phyloP scores from a whole-genome alignment of 306 rosid species.

The Potentilla sterilis region DNA sequence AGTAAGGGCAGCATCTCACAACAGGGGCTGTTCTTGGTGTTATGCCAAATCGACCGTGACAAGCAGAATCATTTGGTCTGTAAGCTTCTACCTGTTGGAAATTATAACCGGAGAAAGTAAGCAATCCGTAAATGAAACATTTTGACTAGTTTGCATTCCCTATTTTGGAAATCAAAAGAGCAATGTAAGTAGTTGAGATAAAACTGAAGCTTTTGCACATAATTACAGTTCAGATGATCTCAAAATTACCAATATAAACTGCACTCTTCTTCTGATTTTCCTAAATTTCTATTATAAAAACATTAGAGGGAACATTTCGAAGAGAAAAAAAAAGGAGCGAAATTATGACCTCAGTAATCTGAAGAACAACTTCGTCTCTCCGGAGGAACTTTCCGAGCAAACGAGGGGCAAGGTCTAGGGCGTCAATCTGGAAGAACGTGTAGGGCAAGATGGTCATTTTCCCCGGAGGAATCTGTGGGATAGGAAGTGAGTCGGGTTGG shows the following conservation, averaged over 20 bases:
- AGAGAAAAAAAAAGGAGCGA: background rate
- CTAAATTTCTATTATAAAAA: background rate
- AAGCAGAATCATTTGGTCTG: conserved; percentile 78
- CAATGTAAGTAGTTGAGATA: background rate
- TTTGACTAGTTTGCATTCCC: background rate
- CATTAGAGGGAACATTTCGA: background rate
- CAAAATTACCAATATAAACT: background rate
- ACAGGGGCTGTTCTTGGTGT: conserved; percentile 90
- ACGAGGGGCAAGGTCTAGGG: conserved; percentile 80
- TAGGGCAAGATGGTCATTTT: conserved; percentile 45
- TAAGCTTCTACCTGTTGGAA: conserved; percentile 80
- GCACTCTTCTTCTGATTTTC: background rate
- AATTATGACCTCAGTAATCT: conserved; percentile 65
- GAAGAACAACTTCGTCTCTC: conserved; percentile 82
- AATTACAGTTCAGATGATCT: background rate
- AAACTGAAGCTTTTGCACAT: background rate
- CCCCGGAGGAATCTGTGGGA: conserved; percentile 12
- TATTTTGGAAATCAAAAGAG: background rate
- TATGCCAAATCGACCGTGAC: conserved; percentile 85
- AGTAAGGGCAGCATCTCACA: conserved; percentile 46
- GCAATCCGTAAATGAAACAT: background rate
- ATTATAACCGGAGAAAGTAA: background rate
- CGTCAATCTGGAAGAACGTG: conserved; percentile 67
- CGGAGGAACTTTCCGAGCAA: conserved; percentile 81
- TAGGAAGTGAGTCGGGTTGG: conserved; percentile 5